phyloP scores from a whole-genome alignment of 1,139 yeast genomes.

The Magnusiomyces sp. region DNA sequence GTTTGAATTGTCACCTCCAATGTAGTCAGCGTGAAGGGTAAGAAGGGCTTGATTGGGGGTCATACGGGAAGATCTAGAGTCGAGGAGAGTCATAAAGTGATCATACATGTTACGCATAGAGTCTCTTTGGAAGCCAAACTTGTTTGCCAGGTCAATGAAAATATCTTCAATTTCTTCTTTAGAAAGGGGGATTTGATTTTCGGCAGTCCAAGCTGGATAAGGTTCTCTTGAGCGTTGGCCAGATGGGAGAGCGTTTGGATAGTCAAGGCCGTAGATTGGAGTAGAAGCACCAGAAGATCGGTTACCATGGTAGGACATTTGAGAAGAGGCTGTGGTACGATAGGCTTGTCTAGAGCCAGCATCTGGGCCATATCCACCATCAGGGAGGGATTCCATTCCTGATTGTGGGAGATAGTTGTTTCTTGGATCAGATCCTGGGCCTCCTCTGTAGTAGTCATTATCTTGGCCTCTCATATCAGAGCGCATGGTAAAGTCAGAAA shows the following conservation, averaged over 20 bases:
- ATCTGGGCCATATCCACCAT: conserved; percentile 23
- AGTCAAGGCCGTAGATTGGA: conserved; percentile 86
- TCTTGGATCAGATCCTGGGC: conserved; percentile 20
- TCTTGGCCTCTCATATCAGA: conserved; percentile 36
- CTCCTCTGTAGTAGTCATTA: conserved; percentile 34
- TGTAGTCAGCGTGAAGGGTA: conserved; percentile 91
- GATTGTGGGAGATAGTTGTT: conserved; percentile 25
- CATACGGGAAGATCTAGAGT: conserved; percentile 94
- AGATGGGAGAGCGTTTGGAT: conserved; percentile 47
- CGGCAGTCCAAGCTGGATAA: conserved; percentile 95
- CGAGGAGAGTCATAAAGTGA: conserved; percentile 86
- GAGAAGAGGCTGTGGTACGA: conserved; percentile 30
- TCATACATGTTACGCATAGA: conserved; percentile 97
- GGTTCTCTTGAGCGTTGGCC: conserved; percentile 51
- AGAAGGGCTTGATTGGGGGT: conserved; percentile 91
- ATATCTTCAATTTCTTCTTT: conserved; percentile 89
- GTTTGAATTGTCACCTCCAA: conserved; percentile 89
- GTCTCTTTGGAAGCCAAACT: conserved; percentile 96
- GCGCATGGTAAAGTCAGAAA: conserved; percentile 38
- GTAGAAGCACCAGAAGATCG: conserved; percentile 95
- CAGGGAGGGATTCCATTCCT: conserved; percentile 25
- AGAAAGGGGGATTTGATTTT: conserved; percentile 73
- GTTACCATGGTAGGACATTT: conserved; percentile 57
- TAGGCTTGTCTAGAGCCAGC: conserved; percentile 14
- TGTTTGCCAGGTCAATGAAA: conserved; percentile 79